Percentiles rank a stretch among this genome's conserved stretches.
Evolutionary conservation across 768 basidiomycete genomes (phyloP).

Genomic region (Pholiota molesta): DNA sequence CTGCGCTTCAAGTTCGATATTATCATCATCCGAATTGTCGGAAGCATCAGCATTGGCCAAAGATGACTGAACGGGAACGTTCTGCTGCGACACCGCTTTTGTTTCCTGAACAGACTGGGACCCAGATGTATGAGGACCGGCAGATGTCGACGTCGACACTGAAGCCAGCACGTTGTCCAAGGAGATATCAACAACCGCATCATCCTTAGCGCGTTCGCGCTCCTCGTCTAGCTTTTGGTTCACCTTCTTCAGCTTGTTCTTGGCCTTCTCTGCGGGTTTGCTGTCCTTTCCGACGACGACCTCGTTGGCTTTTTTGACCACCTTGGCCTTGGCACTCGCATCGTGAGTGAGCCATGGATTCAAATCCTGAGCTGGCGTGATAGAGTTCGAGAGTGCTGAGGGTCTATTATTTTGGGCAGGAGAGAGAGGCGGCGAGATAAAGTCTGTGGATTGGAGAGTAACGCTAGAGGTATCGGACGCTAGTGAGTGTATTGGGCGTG

Average conservation of each 20-base stretch:
- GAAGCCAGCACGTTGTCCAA: conserved; percentile 55
- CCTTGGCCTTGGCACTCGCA: conserved; percentile 37
- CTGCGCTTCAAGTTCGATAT: conserved; percentile 75
- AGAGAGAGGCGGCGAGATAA: conserved; percentile 42
- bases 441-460: conserved; percentile 63
- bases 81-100: conserved; percentile 25
- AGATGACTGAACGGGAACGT: conserved; percentile 48
- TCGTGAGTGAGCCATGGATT: conserved; percentile 86
- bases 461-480: conserved; percentile 67
- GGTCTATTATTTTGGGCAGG: conserved; percentile 25
- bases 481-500: conserved; percentile 31
- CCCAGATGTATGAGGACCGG: conserved; percentile 31
- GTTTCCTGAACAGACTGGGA: conserved; percentile 1
- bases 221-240: conserved; percentile 57
- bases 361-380: conserved; percentile 22
- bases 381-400: conserved; percentile 17
- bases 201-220: conserved; percentile 64
- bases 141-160: conserved; percentile 23
- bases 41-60: conserved; percentile 44
- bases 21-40: conserved; percentile 57
- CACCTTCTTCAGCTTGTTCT: conserved; percentile 74
- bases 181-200: conserved; percentile 81
- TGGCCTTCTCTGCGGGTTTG: conserved; percentile 61
- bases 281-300: conserved; percentile 72
- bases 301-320: conserved; percentile 73